Conservation (phyloP, 2,329 filamentous ascomycete species). For the Neodidymelliopsis sp. region DNA sequence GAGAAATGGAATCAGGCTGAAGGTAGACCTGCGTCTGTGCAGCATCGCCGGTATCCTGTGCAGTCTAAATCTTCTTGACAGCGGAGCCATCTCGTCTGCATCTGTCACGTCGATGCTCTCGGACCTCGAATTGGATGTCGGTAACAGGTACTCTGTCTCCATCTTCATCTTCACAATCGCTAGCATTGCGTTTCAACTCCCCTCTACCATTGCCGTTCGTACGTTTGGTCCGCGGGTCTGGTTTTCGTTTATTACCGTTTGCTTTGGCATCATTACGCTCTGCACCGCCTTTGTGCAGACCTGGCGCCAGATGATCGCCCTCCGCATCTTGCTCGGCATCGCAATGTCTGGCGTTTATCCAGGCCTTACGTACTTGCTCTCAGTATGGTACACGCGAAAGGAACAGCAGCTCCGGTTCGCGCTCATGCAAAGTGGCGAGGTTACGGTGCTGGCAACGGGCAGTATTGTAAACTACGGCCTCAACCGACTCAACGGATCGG, state of each 20-base stretch:
- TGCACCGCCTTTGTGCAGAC: slow-evolving; percentile 72
- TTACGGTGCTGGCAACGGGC: slow-evolving; percentile 70
- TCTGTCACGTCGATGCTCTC: slow-evolving; percentile 72
- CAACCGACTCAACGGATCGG: slow-evolving; percentile 66
- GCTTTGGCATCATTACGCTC: slow-evolving; percentile 71
- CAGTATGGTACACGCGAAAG: slow-evolving; percentile 69
- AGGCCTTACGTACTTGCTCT: slow-evolving; percentile 61
- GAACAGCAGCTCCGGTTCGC: slow-evolving; percentile 73
- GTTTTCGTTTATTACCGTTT: slow-evolving; percentile 66
- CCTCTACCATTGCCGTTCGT: slow-evolving; percentile 71
- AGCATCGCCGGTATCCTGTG: slow-evolving; percentile 75
- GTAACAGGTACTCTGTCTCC: slow-evolving; percentile 71
- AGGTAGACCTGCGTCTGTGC: slow-evolving; percentile 72
- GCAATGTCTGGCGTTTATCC: slow-evolving; percentile 60
- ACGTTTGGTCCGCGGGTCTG: slow-evolving; percentile 69
- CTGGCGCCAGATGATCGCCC: slow-evolving; percentile 74
- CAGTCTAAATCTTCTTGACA: slow-evolving; percentile 73
- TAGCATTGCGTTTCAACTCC: slow-evolving; percentile 72
- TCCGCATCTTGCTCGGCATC: slow-evolving; percentile 71
- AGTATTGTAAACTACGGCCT: slow-evolving; percentile 73
- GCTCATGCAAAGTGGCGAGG: slow-evolving; percentile 69
- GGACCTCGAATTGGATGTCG: slow-evolving; percentile 67
- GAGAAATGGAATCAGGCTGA: slow-evolving; percentile 62
- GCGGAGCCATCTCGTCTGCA: slow-evolving; percentile 72
- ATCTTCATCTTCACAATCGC: slow-evolving; percentile 78